A percentile compares a stretch with the other conserved stretches of the same genome.
Evolutionary conservation across 2,329 filamentous ascomycete species (phyloP).

Genomic region (Colletotrichum echinochloae): DNA sequence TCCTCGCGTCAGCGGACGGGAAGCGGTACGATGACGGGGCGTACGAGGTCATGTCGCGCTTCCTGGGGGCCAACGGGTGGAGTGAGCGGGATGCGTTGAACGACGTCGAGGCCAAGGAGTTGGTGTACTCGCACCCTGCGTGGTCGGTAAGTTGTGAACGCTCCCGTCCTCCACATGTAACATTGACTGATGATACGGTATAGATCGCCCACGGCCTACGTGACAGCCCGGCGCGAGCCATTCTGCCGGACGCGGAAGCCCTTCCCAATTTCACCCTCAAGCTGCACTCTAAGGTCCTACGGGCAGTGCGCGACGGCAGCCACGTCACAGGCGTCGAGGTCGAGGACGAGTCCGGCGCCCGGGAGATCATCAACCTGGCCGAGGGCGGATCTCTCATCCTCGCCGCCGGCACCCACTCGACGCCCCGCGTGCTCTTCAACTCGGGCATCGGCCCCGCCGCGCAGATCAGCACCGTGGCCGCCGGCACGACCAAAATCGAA

Average conservation of each 20-base stretch:
- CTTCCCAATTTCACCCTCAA: constrained; percentile 53
- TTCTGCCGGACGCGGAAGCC: constrained; percentile 53
- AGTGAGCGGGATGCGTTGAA: constrained; percentile 37
- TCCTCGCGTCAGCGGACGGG: constrained; percentile 36
- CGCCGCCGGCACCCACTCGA: constrained; percentile 62
- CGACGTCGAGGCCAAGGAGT: constrained; percentile 40
- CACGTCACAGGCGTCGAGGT: constrained; percentile 52
- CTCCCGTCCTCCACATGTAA: not conserved
- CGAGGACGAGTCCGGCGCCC: constrained; percentile 29
- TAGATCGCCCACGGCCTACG: constrained; percentile 41
- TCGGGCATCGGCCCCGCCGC: constrained; percentile 65
- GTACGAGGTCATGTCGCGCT: constrained; percentile 39
- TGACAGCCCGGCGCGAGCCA: constrained; percentile 47
- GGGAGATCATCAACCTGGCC: constrained; percentile 41
- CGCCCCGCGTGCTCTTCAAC: constrained; percentile 68
- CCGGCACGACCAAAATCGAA: constrained; percentile 53
- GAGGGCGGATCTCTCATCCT: constrained; percentile 48
- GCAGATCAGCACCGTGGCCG: constrained; percentile 60
- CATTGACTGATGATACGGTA: not conserved
- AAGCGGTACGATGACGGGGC: constrained; percentile 41
- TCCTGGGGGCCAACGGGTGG: constrained; percentile 41
- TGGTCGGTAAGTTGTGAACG: constrained; percentile 33
- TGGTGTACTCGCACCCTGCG: constrained; percentile 40
- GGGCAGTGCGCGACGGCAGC: constrained; percentile 42
- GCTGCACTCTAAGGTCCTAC: constrained; percentile 41